These are phyloP conservation scores for Brassica juncea DNA, from an alignment of 345 rosid species.

Conservation along the genomic window DNA sequence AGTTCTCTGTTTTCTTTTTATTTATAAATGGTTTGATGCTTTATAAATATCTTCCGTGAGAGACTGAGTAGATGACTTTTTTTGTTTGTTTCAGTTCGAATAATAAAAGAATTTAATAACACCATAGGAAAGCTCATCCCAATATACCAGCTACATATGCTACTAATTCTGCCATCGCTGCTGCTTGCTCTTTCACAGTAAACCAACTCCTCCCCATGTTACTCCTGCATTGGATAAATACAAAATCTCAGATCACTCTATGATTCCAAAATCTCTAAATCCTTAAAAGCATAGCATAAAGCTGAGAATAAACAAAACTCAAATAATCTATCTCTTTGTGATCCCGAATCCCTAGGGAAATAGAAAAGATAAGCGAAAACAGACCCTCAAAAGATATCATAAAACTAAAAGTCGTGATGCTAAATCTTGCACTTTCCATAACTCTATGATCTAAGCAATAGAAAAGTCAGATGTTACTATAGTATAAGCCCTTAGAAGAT, in stretches of 20 bases:
- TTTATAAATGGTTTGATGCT: too few relatives aligned
- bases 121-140: too few relatives aligned
- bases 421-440: not conserved
- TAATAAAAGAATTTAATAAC: too few relatives aligned
- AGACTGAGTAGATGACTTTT: too few relatives aligned
- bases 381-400: not conserved
- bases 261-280: not conserved
- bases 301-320: not conserved
- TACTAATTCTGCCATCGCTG: too few relatives aligned
- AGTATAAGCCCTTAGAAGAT: not conserved
- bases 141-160: too few relatives aligned
- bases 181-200: slow-evolving; percentile 43
- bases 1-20: too few relatives aligned
- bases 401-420: not conserved
- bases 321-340: not conserved
- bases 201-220: slow-evolving; percentile 66
- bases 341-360: not conserved
- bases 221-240: slow-evolving; percentile 46
- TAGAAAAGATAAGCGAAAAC: not conserved
- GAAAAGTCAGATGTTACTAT: not conserved
- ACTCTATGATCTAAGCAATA: not conserved
- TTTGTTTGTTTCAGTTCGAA: too few relatives aligned
- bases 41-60: too few relatives aligned
- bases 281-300: not conserved
- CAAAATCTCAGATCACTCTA: not conserved